Evolutionary conservation across 2,329 filamentous ascomycete species (phyloP), one percentile per base, ranked within the genome.

Genomic region (Sporothrix humicola): DNA sequence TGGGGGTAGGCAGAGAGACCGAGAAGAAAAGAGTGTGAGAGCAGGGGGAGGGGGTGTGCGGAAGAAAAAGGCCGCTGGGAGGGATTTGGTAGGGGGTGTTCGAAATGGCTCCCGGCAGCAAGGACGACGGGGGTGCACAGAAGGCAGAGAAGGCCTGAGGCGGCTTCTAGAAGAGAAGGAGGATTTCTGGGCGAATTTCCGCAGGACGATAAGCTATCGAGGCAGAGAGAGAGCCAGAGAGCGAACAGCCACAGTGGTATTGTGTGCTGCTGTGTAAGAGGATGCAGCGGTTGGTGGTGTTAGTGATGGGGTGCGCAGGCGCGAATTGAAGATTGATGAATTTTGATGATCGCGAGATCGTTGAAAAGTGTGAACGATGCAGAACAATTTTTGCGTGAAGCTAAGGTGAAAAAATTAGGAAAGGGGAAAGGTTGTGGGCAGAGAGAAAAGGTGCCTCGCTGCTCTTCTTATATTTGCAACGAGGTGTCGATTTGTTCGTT

Each of bases 161-260:
- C 56, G 56, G 73, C 73, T 74, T 74, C 73, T 74, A 74, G 73
- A 74, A 74, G 23, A 73, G 71, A 20, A 69, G 46, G 42, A 69
- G 54, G 42, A 61, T 69, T 56, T 26, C 42, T 37, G 31, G 66
- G 66, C 66, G 31, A 20, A 46, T 69, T 69, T 69, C 48, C 46
- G 65, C 44, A 23, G 52, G 15, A 54, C 13, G 44, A 61, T 31
- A 31, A 61, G 69, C 54, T n/a, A 58, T 59, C 42, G 42, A 20
- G 23, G 17, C 31, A 12, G 68, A 13, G 42, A 15, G 46, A 50
- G 26, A 8, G 54, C 17, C 52, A 54, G 31, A 54, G 52, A 20
- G 20, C 48, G 48, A 58, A 3, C 31, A 54, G 66, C 2, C 20
- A 13, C 37, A 31, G 56, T 48, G 9, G 63, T 50, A 50, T 10